Evolutionary conservation across 2,329 filamentous ascomycete genomes (phyloP), one percentile per base, ranked within the genome.

Genomic region (Botrytis squamosa): DNA sequence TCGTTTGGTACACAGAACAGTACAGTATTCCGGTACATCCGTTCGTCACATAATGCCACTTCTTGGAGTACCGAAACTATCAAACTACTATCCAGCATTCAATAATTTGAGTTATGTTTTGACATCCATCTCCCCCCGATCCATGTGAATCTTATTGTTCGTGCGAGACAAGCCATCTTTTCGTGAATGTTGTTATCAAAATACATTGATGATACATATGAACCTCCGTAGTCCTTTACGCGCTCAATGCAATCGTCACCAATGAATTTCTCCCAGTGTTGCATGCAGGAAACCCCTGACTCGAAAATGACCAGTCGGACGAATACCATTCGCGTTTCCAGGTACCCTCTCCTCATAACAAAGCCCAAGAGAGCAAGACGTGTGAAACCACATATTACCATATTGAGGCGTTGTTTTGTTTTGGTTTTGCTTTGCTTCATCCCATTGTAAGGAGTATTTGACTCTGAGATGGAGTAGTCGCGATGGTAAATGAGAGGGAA

Each of bases 381-480:
- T 73, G 73, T 75, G 76, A 77, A 78, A 77, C 76, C 60, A 71
- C 72, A 42, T 76, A 74, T 77, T 76, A 49, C 77, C 71, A 55
- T n/a, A 76, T 79, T 73, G 59, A 76, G 78, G 59, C 59, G 73
- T 80, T 80, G 79, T 80, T 80, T 77, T 78, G 78, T 76, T 79
- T 70, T 69, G 46, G 22, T 79, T 80, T 76, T 78, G 78, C 77
- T 62, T 66, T 59, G 36, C 62, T 63, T 46, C 25, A 44, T 36
- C 49, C 18, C 25, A 33, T 29, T 29, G 36, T 57, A 57, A 57
- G 52, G n/a, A 57, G 20, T 59, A 59, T 72, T 20, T 20, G 67
- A 66, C 62, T 49, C 59, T 73, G 20, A 52, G 16, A 42, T 62
- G 40, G 16, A 40, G 63, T 29, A 73, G 55, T 70, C 66, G 71